phyloP scores from a whole-genome alignment of 495 filamentous ascomycete genomes.

The Daldinia decipiens region DNA sequence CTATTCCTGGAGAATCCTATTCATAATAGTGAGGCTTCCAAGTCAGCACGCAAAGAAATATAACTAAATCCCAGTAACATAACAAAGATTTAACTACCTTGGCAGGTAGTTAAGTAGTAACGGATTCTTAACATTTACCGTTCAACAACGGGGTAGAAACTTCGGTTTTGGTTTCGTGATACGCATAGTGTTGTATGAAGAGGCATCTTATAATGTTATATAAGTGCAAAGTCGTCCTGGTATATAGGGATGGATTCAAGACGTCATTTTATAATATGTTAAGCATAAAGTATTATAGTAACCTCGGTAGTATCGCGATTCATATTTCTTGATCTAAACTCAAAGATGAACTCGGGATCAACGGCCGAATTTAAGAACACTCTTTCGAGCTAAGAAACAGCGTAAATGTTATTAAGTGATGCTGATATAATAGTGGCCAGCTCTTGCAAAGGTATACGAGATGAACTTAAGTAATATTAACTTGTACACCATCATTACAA shows the following conservation, averaged over 20 bases:
- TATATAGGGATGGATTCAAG: neutral
- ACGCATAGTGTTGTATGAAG: neutral
- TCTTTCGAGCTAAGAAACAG: too few species aligned
- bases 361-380: too few species aligned
- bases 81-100: neutral
- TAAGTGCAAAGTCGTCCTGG: neutral
- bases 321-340: neutral
- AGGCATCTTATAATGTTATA: neutral
- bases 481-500: too few species aligned
- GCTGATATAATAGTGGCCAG: too few species aligned
- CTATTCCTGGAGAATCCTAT: constrained; percentile 12
- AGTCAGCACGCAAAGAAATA: neutral
- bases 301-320: neutral
- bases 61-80: neutral
- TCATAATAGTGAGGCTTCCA: neutral
- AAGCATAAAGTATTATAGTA: neutral
- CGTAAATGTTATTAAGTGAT: too few species aligned
- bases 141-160: neutral
- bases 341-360: too few species aligned
- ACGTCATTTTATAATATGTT: neutral
- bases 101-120: neutral
- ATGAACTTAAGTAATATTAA: too few species aligned
- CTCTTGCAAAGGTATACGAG: too few species aligned
- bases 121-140: neutral
- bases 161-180: neutral